Conservation (phyloP, 2,329 filamentous ascomycete species). For the Phyllosticta capitalensis region DNA sequence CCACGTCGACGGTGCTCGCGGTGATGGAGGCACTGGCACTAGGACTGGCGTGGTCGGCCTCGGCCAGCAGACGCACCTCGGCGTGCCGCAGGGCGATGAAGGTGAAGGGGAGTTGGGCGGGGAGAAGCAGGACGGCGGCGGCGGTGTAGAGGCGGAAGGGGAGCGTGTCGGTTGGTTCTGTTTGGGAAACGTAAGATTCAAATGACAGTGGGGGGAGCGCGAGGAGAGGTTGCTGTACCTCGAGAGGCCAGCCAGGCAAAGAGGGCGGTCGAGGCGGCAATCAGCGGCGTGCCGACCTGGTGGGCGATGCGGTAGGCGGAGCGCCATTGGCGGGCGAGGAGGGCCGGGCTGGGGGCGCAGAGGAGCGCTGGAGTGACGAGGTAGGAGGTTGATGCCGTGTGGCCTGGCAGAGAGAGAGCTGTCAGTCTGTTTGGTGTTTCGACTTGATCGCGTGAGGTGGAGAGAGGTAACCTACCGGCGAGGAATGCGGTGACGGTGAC, state of each 20-base stretch:
- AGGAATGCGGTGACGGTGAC: slow-evolving; percentile 42
- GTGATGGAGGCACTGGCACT: not conserved
- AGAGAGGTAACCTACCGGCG: slow-evolving; percentile 23
- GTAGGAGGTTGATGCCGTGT: slow-evolving; percentile 31
- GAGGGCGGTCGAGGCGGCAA: slow-evolving; percentile 24
- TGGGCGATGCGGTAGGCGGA: slow-evolving; percentile 33
- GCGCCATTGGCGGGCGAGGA: slow-evolving; percentile 49
- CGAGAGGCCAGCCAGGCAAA: slow-evolving; percentile 41
- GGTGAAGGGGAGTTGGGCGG: slow-evolving; percentile 45
- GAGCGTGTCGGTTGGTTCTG: slow-evolving; percentile 20
- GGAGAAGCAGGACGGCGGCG: slow-evolving; percentile 35
- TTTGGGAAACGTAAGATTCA: not conserved
- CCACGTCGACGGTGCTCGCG: slow-evolving; percentile 16
- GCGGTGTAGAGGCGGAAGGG: slow-evolving; percentile 36
- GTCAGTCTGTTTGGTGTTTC: not conserved
- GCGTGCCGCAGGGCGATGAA: slow-evolving; percentile 36
- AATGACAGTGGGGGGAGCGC: not conserved
- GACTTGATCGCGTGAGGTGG: not conserved
- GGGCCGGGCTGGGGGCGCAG: slow-evolving; percentile 41
- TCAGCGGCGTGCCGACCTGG: slow-evolving; percentile 20
- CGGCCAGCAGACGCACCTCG: slow-evolving; percentile 40
- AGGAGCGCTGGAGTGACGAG: slow-evolving; percentile 45
- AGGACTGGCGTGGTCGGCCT: slow-evolving; percentile 29
- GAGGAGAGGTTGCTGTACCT: slow-evolving; percentile 16
- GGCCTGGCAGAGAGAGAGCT: slow-evolving; percentile 17